A percentile compares a stretch with the other conserved stretches of the same genome.
Evolutionary conservation across 441 rosid species (phyloP).

Genomic region (Isatis lusitanica): DNA sequence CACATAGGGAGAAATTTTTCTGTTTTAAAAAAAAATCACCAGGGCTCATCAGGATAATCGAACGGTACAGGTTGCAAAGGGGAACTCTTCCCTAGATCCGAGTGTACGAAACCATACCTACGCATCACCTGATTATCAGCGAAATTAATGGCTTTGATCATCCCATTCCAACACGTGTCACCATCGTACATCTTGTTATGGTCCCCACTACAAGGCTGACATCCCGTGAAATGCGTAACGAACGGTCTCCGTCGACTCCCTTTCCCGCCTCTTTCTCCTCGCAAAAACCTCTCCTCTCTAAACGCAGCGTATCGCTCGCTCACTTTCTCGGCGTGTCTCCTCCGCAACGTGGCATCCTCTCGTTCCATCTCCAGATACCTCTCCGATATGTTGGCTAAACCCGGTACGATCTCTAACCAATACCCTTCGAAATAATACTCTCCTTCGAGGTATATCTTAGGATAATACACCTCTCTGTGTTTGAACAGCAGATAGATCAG

Average conservation of each 20-base stretch:
- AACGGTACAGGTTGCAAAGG: constrained; percentile 57
- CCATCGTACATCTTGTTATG: constrained; percentile 72
- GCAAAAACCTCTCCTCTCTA: constrained; percentile 54
- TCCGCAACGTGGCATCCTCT: constrained; percentile 43
- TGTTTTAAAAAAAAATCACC: constrained; percentile 34
- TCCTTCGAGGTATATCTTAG: constrained; percentile 71
- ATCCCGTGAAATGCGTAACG: constrained; percentile 88
- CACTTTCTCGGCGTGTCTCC: constrained; percentile 88
- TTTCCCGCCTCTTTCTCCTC: constrained; percentile 51
- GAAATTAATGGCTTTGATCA: constrained; percentile 79
- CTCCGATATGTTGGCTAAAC: constrained; percentile 56
- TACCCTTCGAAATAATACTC: constrained; percentile 80
- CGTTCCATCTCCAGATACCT: constrained; percentile 59
- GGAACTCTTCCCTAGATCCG: constrained; percentile 56
- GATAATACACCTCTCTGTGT: constrained; percentile 50
- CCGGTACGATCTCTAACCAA: constrained; percentile 62
- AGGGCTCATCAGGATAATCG: constrained; percentile 74
- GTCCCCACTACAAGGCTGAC: constrained; percentile 91
- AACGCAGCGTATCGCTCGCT: constrained; percentile 65
- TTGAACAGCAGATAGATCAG: constrained; percentile 60
- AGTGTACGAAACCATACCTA: constrained; percentile 71
- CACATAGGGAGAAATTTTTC: background rate
- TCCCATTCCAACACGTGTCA: constrained; percentile 71
- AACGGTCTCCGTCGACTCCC: constrained; percentile 76
- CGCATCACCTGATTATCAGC: constrained; percentile 92